These are phyloP conservation scores for Aspergillus luchuensis DNA, from an alignment of 2,329 filamentous ascomycete species.

Conservation along the genomic window DNA sequence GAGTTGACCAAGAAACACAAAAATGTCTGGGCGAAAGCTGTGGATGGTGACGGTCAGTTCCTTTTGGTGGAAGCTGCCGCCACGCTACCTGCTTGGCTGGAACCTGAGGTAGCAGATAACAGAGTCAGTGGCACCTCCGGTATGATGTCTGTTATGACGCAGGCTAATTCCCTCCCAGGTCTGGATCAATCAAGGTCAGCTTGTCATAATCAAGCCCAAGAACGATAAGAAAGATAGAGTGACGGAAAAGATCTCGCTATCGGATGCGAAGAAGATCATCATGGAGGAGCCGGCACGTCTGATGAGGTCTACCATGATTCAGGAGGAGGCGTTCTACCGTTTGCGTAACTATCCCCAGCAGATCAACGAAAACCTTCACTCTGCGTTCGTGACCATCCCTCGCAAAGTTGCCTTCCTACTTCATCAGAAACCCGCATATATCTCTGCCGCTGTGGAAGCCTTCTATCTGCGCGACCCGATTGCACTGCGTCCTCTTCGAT, in stretches of 20 bases:
- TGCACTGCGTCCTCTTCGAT: slow-evolving; percentile 68
- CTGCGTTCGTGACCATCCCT: slow-evolving; percentile 72
- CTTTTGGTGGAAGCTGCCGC: slow-evolving; percentile 91
- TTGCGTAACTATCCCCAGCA: slow-evolving; percentile 79
- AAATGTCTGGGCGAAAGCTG: slow-evolving; percentile 77
- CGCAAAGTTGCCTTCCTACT: slow-evolving; percentile 79
- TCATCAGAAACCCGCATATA: slow-evolving; percentile 70
- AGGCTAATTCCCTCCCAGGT: slow-evolving; percentile 50
- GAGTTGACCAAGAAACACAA: slow-evolving; percentile 74
- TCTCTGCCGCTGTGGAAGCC: slow-evolving; percentile 82
- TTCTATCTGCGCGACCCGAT: slow-evolving; percentile 90
- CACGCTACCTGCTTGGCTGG: slow-evolving; percentile 84
- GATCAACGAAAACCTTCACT: slow-evolving; percentile 74
- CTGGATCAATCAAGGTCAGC: slow-evolving; percentile 79
- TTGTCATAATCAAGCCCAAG: slow-evolving; percentile 68
- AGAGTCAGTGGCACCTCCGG: slow-evolving; percentile 50
- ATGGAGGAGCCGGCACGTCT: slow-evolving; percentile 58
- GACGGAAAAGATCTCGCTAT: slow-evolving; percentile 58
- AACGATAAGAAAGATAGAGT: slow-evolving; percentile 47
- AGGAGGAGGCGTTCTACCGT: slow-evolving; percentile 89
- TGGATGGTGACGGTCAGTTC: slow-evolving; percentile 92
- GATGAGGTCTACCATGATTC: slow-evolving; percentile 71
- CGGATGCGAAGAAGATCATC: slow-evolving; percentile 66
- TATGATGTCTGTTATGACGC: not conserved
- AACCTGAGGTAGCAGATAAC: slow-evolving; percentile 83